A percentile compares a stretch with the other conserved stretches of the same genome.
phyloP scores from a whole-genome alignment of 805 yeast genomes.

The Teunomyces aglyptinius region DNA sequence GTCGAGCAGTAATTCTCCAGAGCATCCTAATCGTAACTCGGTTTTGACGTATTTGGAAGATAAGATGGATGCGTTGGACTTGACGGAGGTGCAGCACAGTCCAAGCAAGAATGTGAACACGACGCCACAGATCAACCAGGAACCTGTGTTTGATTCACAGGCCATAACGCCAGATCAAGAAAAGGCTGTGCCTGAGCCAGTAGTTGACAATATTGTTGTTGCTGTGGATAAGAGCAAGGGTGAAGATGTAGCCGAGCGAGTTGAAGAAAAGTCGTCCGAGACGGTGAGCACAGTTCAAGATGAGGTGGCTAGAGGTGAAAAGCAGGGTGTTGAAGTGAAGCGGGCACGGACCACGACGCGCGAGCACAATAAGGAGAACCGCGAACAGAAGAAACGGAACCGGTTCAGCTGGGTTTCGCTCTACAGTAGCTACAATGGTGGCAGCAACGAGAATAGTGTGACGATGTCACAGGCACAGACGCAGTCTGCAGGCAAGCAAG shows the following conservation, averaged over 20 bases:
- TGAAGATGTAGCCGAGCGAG: conserved; percentile 6
- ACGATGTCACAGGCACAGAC: too few relatives aligned
- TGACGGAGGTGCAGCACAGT: conserved; percentile 28
- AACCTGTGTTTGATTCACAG: conserved; percentile 26
- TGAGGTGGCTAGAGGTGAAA: background rate
- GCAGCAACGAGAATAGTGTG: conserved; percentile 6
- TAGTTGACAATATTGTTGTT: background rate
- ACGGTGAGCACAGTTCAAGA: background rate
- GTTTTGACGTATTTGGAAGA: conserved; percentile 45
- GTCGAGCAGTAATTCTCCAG: conserved; percentile 12
- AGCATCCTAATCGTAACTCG: conserved; percentile 30
- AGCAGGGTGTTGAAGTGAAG: background rate
- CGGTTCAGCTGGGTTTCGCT: conserved; percentile 45
- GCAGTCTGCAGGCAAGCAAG: too few relatives aligned
- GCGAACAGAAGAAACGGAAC: conserved; percentile 33
- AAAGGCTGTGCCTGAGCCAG: background rate
- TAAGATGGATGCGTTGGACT: conserved; percentile 41
- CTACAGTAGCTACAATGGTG: conserved; percentile 32
- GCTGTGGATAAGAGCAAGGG: conserved; percentile 2
- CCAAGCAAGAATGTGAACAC: conserved; percentile 14
- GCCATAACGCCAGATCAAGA: conserved; percentile 7
- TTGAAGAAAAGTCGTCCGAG: conserved; percentile 5
- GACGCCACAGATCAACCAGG: conserved; percentile 33
- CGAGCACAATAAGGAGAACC: conserved; percentile 23
- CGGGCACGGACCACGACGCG: background rate